Conservation (phyloP, 441 rosid species). For the Aquilaria agallochum region DNA sequence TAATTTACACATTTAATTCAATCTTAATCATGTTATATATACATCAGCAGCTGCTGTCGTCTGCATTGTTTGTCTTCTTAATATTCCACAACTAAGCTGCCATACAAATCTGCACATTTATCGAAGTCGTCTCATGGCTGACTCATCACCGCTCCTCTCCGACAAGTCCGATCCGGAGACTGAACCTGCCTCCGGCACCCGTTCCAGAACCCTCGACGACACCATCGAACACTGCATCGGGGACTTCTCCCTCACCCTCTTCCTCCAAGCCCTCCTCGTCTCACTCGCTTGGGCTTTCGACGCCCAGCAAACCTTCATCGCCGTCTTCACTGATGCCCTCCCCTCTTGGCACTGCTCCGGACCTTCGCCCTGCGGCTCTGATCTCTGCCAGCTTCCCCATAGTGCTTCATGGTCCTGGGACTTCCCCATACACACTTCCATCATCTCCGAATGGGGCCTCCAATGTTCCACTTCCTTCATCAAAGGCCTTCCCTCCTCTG, state of each 20-base stretch:
- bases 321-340: slow-evolving; percentile 23
- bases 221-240: slow-evolving; percentile 20
- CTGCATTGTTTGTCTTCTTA: too few species aligned
- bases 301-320: slow-evolving; percentile 29
- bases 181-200: not conserved
- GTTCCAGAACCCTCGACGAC: not conserved
- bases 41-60: too few species aligned
- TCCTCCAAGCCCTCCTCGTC: slow-evolving; percentile 22
- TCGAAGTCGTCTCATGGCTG: too few species aligned
- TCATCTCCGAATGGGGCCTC: slow-evolving; percentile 28
- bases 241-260: slow-evolving; percentile 16
- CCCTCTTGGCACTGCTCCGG: slow-evolving; percentile 22
- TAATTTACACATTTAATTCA: too few species aligned
- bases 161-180: too few species aligned
- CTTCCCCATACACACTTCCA: slow-evolving; percentile 4
- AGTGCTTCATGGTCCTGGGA: slow-evolving; percentile 23
- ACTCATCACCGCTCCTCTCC: too few species aligned
- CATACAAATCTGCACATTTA: not conserved
- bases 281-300: slow-evolving; percentile 27
- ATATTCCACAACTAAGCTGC: not conserved
- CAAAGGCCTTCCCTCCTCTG: slow-evolving; percentile 20
- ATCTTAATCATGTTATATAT: too few species aligned
- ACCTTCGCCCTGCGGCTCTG: slow-evolving; percentile 1
- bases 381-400: slow-evolving; percentile 16
- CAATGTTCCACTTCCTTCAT: slow-evolving; percentile 20